Evolutionary conservation across 352 stramenopile genomes (phyloP).

Genomic region (Aphanomyces cochlioides): DNA sequence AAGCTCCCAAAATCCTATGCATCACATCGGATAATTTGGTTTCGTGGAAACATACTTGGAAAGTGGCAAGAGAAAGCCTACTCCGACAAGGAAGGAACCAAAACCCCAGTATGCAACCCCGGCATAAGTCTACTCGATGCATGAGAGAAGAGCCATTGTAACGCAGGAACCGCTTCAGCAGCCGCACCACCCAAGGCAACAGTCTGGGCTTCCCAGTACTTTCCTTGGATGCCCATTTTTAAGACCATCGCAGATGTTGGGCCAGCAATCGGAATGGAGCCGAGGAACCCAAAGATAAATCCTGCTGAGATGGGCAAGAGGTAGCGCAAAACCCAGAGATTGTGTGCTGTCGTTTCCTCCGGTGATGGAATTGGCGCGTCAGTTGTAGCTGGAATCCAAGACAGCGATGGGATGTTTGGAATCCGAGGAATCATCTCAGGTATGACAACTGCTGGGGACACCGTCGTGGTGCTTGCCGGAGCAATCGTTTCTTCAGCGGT

Average conservation of each 20-base stretch:
- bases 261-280: slow-evolving; percentile 75
- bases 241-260: slow-evolving; percentile 86
- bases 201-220: slow-evolving; percentile 72
- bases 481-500: background rate
- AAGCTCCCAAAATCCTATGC: slow-evolving; percentile 65
- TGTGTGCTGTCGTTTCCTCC: background rate
- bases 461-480: background rate
- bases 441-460: background rate
- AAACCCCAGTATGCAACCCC: slow-evolving; percentile 88
- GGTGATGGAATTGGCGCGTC: background rate
- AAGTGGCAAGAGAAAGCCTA: slow-evolving; percentile 75
- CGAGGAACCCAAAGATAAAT: slow-evolving; percentile 83
- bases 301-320: slow-evolving; percentile 70
- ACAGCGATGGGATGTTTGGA: background rate
- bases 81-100: slow-evolving; percentile 78
- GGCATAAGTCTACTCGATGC: slow-evolving; percentile 65
- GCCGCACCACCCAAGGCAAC: slow-evolving; percentile 80
- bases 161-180: slow-evolving; percentile 62
- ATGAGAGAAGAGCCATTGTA: slow-evolving; percentile 3
- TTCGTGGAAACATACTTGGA: slow-evolving; percentile 61
- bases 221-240: slow-evolving; percentile 82
- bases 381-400: background rate
- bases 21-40: background rate
- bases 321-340: slow-evolving; percentile 43
- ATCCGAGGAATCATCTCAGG: background rate